A percentile compares a stretch with the other conserved stretches of the same genome.
Evolutionary conservation across 345 rosid genomes (phyloP).

Genomic region (Brassica carinata): DNA sequence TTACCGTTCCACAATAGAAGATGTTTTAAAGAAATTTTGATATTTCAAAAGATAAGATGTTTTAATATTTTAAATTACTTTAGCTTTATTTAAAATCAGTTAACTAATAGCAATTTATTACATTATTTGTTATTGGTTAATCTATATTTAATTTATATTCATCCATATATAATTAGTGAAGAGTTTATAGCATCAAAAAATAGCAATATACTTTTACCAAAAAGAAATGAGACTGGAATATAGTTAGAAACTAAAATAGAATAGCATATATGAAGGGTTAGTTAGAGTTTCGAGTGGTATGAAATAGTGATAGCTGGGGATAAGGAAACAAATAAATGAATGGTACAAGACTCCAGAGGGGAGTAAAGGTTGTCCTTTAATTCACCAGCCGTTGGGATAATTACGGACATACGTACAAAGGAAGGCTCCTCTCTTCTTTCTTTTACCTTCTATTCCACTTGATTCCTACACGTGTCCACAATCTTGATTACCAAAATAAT

Average conservation of each 20-base stretch:
- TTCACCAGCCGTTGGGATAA: slow-evolving; percentile 19
- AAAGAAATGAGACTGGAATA: not conserved
- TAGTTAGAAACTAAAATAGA: not conserved
- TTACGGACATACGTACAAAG: slow-evolving; percentile 39
- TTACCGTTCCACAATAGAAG: too few species aligned
- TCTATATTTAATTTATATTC: not conserved
- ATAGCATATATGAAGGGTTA: not conserved
- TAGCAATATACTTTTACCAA: not conserved
- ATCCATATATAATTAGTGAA: not conserved
- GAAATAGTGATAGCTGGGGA: not conserved
- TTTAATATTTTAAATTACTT: too few species aligned
- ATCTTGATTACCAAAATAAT: not conserved
- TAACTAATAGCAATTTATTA: too few species aligned
- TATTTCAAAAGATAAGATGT: too few species aligned
- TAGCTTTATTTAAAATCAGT: too few species aligned
- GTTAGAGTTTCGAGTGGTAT: not conserved
- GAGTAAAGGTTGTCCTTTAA: slow-evolving; percentile 23
- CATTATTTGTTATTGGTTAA: too few species aligned
- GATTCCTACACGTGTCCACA: slow-evolving; percentile 7
- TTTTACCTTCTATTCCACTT: not conserved
- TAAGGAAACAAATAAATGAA: slow-evolving; percentile 17
- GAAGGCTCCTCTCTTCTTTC: slow-evolving; percentile 34
- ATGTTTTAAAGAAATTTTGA: too few species aligned
- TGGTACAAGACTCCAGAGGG: not conserved
- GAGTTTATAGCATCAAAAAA: not conserved